Evolutionary conservation across 2,329 filamentous ascomycete species (phyloP).

Genomic region (Scedosporium boydii): DNA sequence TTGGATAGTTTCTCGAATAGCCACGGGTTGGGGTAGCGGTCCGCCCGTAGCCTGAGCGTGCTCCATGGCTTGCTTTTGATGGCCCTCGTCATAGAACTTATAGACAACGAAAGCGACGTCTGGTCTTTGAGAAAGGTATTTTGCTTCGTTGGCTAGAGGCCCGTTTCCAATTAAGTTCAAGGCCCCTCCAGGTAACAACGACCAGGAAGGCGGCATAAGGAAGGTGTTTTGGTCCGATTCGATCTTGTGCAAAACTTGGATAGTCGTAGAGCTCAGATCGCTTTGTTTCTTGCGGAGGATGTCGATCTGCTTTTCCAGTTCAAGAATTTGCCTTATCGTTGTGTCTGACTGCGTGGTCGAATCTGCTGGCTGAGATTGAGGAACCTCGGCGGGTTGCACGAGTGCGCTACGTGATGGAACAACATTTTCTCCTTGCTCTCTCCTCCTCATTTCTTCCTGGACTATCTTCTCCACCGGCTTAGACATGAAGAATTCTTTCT

Average conservation of each 20-base stretch:
- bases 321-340: not conserved
- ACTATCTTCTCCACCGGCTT: too few species aligned
- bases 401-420: too few species aligned
- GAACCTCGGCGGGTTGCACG: too few species aligned
- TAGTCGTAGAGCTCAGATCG: not conserved
- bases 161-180: too few species aligned
- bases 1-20: not conserved
- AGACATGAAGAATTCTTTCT: too few species aligned
- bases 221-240: not conserved
- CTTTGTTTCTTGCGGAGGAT: not conserved
- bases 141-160: too few species aligned
- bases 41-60: not conserved
- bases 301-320: not conserved
- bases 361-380: not conserved
- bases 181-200: not conserved
- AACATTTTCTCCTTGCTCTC: too few species aligned
- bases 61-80: not conserved
- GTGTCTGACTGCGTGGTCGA: not conserved
- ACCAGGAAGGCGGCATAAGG: not conserved
- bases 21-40: not conserved
- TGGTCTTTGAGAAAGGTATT: not conserved
- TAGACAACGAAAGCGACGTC: not conserved
- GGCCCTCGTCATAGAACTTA: not conserved
- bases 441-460: too few species aligned
- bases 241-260: not conserved